These are phyloP conservation scores for Tardiomyces depauwii DNA, from an alignment of 1,139 yeast genomes.

Conservation along the genomic window DNA sequence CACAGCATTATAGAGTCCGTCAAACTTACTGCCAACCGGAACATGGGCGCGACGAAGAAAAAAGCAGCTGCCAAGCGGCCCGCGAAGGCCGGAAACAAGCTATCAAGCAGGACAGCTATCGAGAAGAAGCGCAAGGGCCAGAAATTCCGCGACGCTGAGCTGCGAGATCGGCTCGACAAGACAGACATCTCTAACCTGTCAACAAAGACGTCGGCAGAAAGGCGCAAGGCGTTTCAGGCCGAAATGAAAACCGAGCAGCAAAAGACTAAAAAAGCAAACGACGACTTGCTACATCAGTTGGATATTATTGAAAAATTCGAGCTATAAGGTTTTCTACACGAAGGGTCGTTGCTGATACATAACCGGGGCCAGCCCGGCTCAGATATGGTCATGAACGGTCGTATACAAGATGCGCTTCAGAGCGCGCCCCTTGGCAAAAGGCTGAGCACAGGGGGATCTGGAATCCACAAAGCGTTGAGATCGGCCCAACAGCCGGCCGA, in stretches of 20 bases:
- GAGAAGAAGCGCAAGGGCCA: conserved; percentile 2
- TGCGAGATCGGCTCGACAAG: conserved; percentile 7
- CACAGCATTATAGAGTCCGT: too few species aligned
- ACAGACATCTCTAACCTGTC: conserved; percentile 3
- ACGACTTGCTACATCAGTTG: conserved; percentile 44
- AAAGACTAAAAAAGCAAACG: conserved; percentile 35
- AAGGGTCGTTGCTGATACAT: too few species aligned
- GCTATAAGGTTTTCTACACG: conserved; percentile 15
- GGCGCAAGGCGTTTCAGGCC: conserved; percentile 28
- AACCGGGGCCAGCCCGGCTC: too few species aligned
- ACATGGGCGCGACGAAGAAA: background rate
- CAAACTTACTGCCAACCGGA: too few species aligned
- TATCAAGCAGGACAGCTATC: background rate
- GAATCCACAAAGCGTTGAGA: too few species aligned
- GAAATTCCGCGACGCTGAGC: conserved; percentile 7
- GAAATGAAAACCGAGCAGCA: conserved; percentile 14
- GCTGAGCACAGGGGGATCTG: too few species aligned
- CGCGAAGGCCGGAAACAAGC: background rate
- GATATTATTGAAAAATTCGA: conserved; percentile 47
- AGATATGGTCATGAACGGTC: too few species aligned
- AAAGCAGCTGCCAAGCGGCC: background rate
- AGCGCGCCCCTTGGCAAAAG: too few species aligned
- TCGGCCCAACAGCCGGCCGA: too few species aligned
- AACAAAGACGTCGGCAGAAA: conserved; percentile 23
- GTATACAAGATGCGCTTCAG: too few species aligned